phyloP scores from a whole-genome alignment of 305 asterid species.

The Rubia tinctorum region DNA sequence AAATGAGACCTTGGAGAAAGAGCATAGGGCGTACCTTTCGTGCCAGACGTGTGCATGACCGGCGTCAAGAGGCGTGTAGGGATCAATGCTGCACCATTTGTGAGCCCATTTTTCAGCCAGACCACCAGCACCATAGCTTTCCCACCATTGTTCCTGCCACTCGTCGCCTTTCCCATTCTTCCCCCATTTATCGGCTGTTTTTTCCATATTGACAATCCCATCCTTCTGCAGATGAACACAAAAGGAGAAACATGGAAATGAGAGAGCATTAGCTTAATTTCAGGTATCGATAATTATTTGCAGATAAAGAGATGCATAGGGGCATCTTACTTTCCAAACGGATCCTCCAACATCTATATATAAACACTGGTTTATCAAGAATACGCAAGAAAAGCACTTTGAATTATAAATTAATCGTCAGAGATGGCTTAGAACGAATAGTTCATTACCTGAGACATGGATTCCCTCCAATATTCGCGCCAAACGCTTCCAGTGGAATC shows the following conservation, averaged over 20 bases:
- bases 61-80: slow-evolving; percentile 64
- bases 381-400: too few relatives aligned
- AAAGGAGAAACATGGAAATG: neutral
- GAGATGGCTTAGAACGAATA: too few relatives aligned
- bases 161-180: slow-evolving; percentile 77
- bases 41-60: slow-evolving; percentile 99
- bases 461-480: slow-evolving; percentile 94
- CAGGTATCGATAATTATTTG: neutral
- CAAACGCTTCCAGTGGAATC: slow-evolving; percentile 87
- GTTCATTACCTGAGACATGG: slow-evolving; percentile 67
- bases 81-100: slow-evolving; percentile 94
- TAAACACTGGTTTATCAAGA: too few relatives aligned
- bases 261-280: neutral
- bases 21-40: slow-evolving; percentile 53
- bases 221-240: slow-evolving; percentile 40
- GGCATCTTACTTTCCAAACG: too few relatives aligned
- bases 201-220: slow-evolving; percentile 71
- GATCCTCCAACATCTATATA: too few relatives aligned
- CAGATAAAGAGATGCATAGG: too few relatives aligned
- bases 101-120: slow-evolving; percentile 90
- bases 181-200: slow-evolving; percentile 99
- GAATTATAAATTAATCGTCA: too few relatives aligned
- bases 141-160: slow-evolving; percentile 99
- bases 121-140: slow-evolving; percentile 79
- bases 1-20: slow-evolving; percentile 5